These are phyloP conservation scores for Bothriochloa decipiens DNA, from an alignment of 176 grass and related monocot species.

Conservation along the genomic window DNA sequence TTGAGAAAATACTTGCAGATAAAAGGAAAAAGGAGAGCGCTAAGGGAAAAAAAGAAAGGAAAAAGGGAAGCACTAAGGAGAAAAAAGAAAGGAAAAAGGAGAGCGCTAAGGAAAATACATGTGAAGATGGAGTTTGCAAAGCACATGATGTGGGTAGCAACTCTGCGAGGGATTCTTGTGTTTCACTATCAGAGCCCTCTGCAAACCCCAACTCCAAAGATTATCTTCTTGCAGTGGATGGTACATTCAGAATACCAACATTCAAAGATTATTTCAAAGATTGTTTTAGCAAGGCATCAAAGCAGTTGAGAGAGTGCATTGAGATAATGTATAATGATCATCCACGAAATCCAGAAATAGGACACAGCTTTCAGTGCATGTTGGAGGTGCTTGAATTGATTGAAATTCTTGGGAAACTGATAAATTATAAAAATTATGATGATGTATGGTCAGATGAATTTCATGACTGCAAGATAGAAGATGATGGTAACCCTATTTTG, in stretches of 20 bases:
- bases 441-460: conserved; percentile 38
- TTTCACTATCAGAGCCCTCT: not conserved
- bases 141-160: not conserved
- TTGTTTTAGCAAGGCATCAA: conserved; percentile 16
- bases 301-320: not conserved
- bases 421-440: conserved; percentile 32
- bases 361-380: conserved; percentile 39
- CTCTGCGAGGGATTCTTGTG: not conserved
- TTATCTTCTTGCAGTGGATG: not conserved
- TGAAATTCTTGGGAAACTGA: conserved; percentile 19
- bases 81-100: not conserved
- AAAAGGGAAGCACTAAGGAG: not conserved
- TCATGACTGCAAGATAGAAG: conserved; percentile 27
- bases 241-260: not conserved
- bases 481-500: conserved; percentile 4
- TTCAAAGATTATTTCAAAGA: conserved; percentile 38
- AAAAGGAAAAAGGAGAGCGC: not conserved
- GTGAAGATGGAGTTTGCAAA: not conserved
- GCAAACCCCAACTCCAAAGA: not conserved
- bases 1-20: not conserved
- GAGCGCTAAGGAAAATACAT: not conserved
- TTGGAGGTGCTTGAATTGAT: conserved; percentile 42
- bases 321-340: conserved; percentile 40
- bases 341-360: conserved; percentile 44
- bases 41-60: not conserved